Evolutionary conservation across 352 stramenopile species (phyloP).

Genomic region (Phytophthora palmivora): DNA sequence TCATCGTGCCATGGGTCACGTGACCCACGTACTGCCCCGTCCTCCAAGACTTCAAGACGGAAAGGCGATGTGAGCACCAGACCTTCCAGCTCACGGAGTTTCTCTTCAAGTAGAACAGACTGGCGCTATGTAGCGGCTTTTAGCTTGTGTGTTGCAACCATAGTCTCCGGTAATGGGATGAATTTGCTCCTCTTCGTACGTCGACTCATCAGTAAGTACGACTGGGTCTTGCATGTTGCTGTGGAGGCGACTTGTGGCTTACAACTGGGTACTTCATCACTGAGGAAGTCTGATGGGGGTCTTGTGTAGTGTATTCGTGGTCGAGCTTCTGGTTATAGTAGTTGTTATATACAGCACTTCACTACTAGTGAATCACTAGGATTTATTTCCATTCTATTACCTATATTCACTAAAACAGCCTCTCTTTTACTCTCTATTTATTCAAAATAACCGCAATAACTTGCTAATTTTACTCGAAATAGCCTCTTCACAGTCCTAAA

Average conservation of each 20-base stretch:
- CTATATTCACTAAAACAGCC: too few species aligned
- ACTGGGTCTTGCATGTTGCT: slow-evolving; percentile 20
- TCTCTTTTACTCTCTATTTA: too few species aligned
- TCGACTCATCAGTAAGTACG: slow-evolving; percentile 24
- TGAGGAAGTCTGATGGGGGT: slow-evolving; percentile 39
- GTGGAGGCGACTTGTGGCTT: slow-evolving; percentile 19
- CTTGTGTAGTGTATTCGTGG: too few species aligned
- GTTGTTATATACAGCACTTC: too few species aligned
- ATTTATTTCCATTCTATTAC: too few species aligned
- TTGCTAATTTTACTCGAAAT: too few species aligned
- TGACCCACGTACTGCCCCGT: slow-evolving; percentile 39
- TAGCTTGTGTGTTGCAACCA: slow-evolving; percentile 23
- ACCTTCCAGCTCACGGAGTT: slow-evolving; percentile 41
- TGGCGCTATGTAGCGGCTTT: slow-evolving; percentile 24
- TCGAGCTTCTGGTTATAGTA: too few species aligned
- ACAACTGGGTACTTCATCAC: slow-evolving; percentile 43
- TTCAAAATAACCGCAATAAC: too few species aligned
- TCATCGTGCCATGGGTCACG: slow-evolving; percentile 44
- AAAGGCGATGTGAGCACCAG: slow-evolving; percentile 51
- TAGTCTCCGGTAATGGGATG: not conserved
- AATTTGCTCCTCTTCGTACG: slow-evolving; percentile 10
- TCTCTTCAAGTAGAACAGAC: slow-evolving; percentile 39
- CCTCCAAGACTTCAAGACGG: slow-evolving; percentile 52
- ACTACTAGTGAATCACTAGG: too few species aligned
- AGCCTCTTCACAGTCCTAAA: too few species aligned